These are phyloP conservation scores for Aquilaria yunnanensis DNA, from an alignment of 345 rosid genomes.

Conservation along the genomic window DNA sequence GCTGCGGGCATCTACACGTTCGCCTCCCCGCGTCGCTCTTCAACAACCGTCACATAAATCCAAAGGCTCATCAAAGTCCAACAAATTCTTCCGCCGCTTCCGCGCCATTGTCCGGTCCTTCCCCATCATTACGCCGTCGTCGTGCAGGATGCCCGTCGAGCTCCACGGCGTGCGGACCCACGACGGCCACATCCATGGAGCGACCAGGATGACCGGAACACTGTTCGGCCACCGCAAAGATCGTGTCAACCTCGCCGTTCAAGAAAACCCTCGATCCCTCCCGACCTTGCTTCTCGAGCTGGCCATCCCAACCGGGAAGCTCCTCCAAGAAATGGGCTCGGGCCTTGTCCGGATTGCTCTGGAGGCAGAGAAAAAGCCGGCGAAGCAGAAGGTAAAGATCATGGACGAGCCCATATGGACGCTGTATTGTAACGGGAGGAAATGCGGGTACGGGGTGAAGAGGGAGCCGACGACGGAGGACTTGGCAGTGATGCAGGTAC, in stretches of 20 bases:
- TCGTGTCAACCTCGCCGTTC: conserved; percentile 65
- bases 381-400: conserved; percentile 45
- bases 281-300: conserved; percentile 63
- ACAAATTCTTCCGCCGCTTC: conserved; percentile 38
- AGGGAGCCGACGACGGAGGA: conserved; percentile 75
- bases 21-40: conserved; percentile 25
- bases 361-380: conserved; percentile 66
- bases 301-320: conserved; percentile 66
- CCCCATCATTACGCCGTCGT: conserved; percentile 45
- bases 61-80: conserved; percentile 30
- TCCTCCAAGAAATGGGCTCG: conserved; percentile 64
- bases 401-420: conserved; percentile 75
- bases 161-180: conserved; percentile 32
- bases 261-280: conserved; percentile 56
- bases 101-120: conserved; percentile 68
- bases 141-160: conserved; percentile 51
- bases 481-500: conserved; percentile 62
- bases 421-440: conserved; percentile 63
- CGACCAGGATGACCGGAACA: conserved; percentile 77
- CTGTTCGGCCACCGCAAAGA: conserved; percentile 64
- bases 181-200: conserved; percentile 63
- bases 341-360: conserved; percentile 74
- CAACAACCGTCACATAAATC: conserved; percentile 36
- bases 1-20: background rate
- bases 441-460: conserved; percentile 70